A percentile compares a stretch with the other conserved stretches of the same genome.
Conservation (phyloP, 257 asterid species). For the Craterostigma plantagineum region DNA sequence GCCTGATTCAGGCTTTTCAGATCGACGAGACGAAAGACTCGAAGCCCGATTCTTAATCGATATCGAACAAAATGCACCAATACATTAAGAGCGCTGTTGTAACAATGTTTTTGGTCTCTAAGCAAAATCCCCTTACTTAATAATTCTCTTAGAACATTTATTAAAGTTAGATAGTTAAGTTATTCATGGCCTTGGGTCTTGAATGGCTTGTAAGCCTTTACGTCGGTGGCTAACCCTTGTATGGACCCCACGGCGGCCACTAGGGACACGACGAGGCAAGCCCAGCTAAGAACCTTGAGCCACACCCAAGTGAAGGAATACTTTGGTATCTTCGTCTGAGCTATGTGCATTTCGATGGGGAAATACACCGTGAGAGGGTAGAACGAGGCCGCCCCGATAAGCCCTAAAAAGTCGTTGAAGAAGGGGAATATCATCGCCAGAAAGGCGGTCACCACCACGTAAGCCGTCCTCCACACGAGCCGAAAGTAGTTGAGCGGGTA, state of each 20-base stretch:
- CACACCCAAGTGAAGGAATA: slow-evolving; percentile 29
- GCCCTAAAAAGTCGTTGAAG: slow-evolving; percentile 32
- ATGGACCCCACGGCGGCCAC: slow-evolving; percentile 49
- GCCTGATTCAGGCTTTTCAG: no score
- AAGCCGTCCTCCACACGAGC: slow-evolving; percentile 32
- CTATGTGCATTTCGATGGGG: slow-evolving; percentile 46
- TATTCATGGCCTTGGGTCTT: slow-evolving; percentile 8
- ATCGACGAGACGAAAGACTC: no score
- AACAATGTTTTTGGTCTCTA: no score
- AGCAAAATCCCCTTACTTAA: background rate
- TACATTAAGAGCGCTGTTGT: no score
- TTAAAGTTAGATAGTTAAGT: no score
- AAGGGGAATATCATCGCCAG: slow-evolving; percentile 50
- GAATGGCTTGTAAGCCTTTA: slow-evolving; percentile 30
- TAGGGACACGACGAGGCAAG: slow-evolving; percentile 31
- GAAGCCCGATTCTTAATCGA: no score
- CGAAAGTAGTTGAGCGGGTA: slow-evolving; percentile 19
- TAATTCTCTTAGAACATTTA: no score
- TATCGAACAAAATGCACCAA: no score
- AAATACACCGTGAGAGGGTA: slow-evolving; percentile 39
- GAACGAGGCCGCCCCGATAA: slow-evolving; percentile 40
- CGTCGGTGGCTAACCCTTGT: slow-evolving; percentile 26
- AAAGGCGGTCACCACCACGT: slow-evolving; percentile 24
- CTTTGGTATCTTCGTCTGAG: slow-evolving; percentile 26
- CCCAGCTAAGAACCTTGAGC: slow-evolving; percentile 36